Conservation (phyloP, 805 yeast genomes). For the Tetrapisispora pingtungensis region DNA sequence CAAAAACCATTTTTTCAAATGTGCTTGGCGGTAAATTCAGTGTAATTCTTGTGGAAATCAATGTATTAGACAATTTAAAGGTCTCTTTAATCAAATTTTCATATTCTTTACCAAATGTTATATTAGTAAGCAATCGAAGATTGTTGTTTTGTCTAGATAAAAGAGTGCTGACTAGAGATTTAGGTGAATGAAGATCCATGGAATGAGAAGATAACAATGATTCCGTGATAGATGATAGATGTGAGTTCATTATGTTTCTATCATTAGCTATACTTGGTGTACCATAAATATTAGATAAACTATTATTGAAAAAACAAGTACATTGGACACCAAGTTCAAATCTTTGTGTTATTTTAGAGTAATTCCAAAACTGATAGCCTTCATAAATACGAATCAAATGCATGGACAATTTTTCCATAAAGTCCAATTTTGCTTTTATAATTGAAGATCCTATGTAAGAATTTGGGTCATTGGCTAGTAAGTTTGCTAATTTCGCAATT, state of each 20-base stretch:
- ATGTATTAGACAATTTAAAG: conserved; percentile 45
- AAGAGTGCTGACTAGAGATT: conserved; percentile 13
- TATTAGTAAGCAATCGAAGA: conserved; percentile 28
- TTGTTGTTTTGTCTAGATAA: conserved; percentile 11
- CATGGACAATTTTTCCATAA: conserved; percentile 42
- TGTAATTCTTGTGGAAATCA: conserved; percentile 48
- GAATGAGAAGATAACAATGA: conserved; percentile 46
- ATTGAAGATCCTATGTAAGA: conserved; percentile 25
- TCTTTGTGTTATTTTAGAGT: conserved; percentile 44
- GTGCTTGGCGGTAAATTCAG: conserved; percentile 45
- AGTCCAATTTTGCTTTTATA: conserved; percentile 38
- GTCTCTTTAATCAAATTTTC: conserved; percentile 37
- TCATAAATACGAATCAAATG: conserved; percentile 66
- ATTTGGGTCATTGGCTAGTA: conserved; percentile 44
- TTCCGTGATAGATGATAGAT: conserved; percentile 32
- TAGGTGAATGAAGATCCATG: conserved; percentile 37
- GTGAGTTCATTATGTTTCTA: not conserved
- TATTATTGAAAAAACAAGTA: conserved; percentile 43
- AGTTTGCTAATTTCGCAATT: conserved; percentile 44
- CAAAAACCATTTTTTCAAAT: conserved; percentile 53
- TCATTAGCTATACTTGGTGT: not conserved
- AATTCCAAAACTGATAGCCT: conserved; percentile 63
- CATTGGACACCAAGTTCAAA: conserved; percentile 49
- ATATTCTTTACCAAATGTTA: conserved; percentile 10
- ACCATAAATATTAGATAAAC: conserved; percentile 46